Evolutionary conservation across 192 early-diverging fungal genomes (phyloP).

Genomic region (Martensiomyces pterosporus): DNA sequence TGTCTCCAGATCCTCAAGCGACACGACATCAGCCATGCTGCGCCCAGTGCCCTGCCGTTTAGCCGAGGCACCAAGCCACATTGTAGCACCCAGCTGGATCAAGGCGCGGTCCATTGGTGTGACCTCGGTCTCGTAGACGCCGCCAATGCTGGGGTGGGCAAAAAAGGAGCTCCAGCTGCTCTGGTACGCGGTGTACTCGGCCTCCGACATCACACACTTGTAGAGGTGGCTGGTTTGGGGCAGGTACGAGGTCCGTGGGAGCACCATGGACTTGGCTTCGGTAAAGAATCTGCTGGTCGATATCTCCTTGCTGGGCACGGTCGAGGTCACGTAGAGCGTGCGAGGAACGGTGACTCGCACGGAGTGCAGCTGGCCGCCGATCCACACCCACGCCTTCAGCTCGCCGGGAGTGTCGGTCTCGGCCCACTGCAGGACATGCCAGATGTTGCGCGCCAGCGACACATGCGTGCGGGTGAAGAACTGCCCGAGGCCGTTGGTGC

Average conservation of each 20-base stretch:
- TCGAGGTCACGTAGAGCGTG: slow-evolving; percentile 78
- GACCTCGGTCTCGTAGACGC: slow-evolving; percentile 92
- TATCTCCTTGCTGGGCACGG: slow-evolving; percentile 53
- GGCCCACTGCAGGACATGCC: slow-evolving; percentile 85
- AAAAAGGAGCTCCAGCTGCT: slow-evolving; percentile 76
- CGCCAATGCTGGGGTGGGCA: slow-evolving; percentile 81
- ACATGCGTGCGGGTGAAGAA: slow-evolving; percentile 71
- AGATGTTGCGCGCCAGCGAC: slow-evolving; percentile 59
- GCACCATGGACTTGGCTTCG: slow-evolving; percentile 49
- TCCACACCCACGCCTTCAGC: slow-evolving; percentile 81
- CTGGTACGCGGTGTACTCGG: slow-evolving; percentile 65
- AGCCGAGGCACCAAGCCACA: slow-evolving; percentile 26
- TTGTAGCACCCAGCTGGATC: slow-evolving; percentile 66
- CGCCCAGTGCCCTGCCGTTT: slow-evolving; percentile 13
- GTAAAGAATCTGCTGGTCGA: slow-evolving; percentile 39
- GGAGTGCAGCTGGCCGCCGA: slow-evolving; percentile 63
- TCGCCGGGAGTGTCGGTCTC: slow-evolving; percentile 82
- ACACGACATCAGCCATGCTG: slow-evolving; percentile 18
- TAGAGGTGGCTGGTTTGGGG: slow-evolving; percentile 71
- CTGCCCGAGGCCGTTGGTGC: slow-evolving; percentile 15
- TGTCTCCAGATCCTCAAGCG: slow-evolving; percentile 33
- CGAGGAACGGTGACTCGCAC: slow-evolving; percentile 77
- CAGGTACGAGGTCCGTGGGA: slow-evolving; percentile 62
- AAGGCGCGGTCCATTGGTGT: slow-evolving; percentile 77
- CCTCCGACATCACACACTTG: slow-evolving; percentile 77